Conservation (phyloP, 345 rosid genomes). For the Euphorbia tirucalli region DNA sequence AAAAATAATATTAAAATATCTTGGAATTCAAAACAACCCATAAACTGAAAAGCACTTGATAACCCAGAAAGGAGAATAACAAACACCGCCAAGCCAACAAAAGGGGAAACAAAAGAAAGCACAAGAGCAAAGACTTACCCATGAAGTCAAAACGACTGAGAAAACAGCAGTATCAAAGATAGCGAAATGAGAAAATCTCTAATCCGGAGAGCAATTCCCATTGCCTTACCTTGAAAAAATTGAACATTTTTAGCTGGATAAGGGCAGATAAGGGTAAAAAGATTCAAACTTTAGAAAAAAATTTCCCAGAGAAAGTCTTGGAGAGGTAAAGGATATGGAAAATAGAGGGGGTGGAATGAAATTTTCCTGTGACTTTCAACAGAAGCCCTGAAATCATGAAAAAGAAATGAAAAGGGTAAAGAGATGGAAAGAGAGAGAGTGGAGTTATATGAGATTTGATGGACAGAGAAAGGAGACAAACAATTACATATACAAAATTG, state of each 20-base stretch:
- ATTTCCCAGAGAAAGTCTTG: too few relatives aligned
- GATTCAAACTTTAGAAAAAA: slow-evolving; percentile 5
- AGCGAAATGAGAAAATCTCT: background rate
- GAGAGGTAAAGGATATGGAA: background rate
- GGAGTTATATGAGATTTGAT: slow-evolving; percentile 17
- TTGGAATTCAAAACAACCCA: too few relatives aligned
- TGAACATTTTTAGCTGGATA: slow-evolving; percentile 10
- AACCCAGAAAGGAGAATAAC: background rate
- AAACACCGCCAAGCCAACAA: too few relatives aligned
- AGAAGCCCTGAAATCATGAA: slow-evolving; percentile 15
- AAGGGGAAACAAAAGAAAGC: too few relatives aligned
- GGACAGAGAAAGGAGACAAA: slow-evolving; percentile 9
- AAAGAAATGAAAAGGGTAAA: slow-evolving; percentile 9
- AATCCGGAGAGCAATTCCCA: background rate
- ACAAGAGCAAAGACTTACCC: slow-evolving; percentile 13
- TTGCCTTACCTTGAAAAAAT: slow-evolving; percentile 19
- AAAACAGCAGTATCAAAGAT: background rate
- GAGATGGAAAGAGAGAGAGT: background rate
- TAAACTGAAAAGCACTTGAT: background rate
- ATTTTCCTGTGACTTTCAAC: slow-evolving; percentile 1
- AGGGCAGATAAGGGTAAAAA: background rate
- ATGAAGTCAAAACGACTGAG: slow-evolving; percentile 9
- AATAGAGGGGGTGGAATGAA: background rate
- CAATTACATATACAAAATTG: background rate
- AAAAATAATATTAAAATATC: background rate